These are phyloP conservation scores for Collariella sp. DNA, from an alignment of 495 filamentous ascomycete species.

Conservation along the genomic window DNA sequence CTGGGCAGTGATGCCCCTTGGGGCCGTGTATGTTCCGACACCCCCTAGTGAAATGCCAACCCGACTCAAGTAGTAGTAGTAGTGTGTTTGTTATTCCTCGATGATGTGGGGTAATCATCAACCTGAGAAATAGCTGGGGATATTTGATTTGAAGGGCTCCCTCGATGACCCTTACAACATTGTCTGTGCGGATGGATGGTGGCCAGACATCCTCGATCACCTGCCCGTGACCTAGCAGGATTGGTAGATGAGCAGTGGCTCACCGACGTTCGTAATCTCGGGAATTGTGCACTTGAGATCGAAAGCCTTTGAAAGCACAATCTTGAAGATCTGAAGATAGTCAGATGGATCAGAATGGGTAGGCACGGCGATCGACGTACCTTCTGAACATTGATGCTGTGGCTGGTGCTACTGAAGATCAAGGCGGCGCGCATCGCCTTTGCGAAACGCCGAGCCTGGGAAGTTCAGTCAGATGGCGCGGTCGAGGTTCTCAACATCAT, in stretches of 20 bases:
- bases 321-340: conserved; percentile 84
- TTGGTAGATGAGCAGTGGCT: conserved; percentile 92
- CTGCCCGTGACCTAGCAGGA: conserved; percentile 43
- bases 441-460: conserved; percentile 87
- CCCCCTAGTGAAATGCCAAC: conserved; percentile 3
- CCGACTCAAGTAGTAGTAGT: neutral
- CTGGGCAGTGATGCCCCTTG: conserved; percentile 5
- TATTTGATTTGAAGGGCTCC: neutral
- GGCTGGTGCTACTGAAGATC: conserved; percentile 97
- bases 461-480: conserved; percentile 2
- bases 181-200: neutral
- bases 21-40: neutral
- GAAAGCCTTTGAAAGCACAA: conserved; percentile 96
- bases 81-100: neutral
- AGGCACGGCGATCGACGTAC: conserved; percentile 36
- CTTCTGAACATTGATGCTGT: conserved; percentile 99
- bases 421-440: conserved; percentile 96
- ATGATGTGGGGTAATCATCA: conserved; percentile 6
- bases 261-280: conserved; percentile 94
- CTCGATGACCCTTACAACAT: neutral
- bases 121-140: neutral
- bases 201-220: neutral
- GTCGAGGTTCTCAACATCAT: neutral
- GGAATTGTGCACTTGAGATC: conserved; percentile 98
- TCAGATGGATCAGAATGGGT: conserved; percentile 11